Percentiles rank a stretch among this genome's conserved stretches.
Conservation (phyloP, 805 yeast genomes). For the Komagataella mondaviorum region DNA sequence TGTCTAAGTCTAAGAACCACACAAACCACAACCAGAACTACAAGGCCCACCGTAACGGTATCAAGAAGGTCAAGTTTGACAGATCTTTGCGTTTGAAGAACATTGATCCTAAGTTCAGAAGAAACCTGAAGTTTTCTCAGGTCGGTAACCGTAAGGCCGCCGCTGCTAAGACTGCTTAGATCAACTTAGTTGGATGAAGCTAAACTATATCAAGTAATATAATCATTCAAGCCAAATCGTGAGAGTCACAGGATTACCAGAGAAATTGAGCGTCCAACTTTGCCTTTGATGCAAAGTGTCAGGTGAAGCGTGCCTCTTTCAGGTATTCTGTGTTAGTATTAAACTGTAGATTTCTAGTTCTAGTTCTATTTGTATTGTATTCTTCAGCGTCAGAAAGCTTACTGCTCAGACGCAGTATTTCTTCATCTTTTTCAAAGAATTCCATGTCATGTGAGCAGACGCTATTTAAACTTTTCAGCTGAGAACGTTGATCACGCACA, state of each 20-base stretch:
- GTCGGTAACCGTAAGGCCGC: slow-evolving; percentile 95
- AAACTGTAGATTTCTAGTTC: background rate
- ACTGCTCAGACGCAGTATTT: background rate
- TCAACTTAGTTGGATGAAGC: background rate
- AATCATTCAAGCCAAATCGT: background rate
- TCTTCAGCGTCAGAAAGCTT: background rate
- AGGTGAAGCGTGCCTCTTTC: background rate
- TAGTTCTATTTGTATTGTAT: background rate
- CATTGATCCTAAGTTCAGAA: slow-evolving; percentile 98
- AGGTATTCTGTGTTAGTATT: background rate
- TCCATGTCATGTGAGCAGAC: background rate
- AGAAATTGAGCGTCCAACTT: background rate
- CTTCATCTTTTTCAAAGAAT: background rate
- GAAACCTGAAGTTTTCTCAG: slow-evolving; percentile 98
- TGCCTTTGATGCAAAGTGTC: background rate
- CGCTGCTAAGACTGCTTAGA: slow-evolving; percentile 25
- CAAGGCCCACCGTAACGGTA: slow-evolving; percentile 99
- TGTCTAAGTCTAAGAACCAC: slow-evolving; percentile 99
- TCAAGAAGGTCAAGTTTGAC: slow-evolving; percentile 97
- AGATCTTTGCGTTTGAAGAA: slow-evolving; percentile 97
- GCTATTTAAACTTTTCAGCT: background rate
- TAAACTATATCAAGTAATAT: background rate
- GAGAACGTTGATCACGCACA: background rate
- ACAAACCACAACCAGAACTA: slow-evolving; percentile 99
- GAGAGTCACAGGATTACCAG: background rate